Evolutionary conservation across 768 basidiomycete genomes (phyloP), one percentile per base, ranked within the genome.

Genomic region (Suillus plorans): DNA sequence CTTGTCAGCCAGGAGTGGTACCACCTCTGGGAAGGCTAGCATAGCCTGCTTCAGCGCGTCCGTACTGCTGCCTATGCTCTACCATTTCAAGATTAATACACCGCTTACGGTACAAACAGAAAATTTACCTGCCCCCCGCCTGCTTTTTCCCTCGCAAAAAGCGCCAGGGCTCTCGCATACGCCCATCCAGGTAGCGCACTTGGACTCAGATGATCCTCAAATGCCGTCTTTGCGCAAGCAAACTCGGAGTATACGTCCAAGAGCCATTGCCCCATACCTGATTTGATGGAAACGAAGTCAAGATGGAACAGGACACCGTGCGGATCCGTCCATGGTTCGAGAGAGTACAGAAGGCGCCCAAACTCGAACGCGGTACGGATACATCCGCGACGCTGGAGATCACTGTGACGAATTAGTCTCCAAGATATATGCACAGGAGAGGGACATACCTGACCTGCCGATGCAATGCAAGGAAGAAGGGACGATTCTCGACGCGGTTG

Each of bases 341-440:
- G 82, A 10, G 89, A 86, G 64, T 91, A 89, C 60, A 98, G 79
- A 2, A 98, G 82, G n/a, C 91, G 85, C 0, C 93, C 88, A 70
- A 95, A 95, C 72, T 97, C 95, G 75, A 97, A 97, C 0, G 94
- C 87, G 0, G 97, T 95, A 20, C 94, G 85, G 61, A 89, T 85
- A 69, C 94, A 94, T 0, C 97, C 97, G 47, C 97, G 81, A n/a
- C 94, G 86, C 64, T 92, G 89, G 5, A 97, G 81, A 68, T 96
- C 91, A 10, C 92, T 95, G 68, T 28, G 62, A 55, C 61, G 34
- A 63, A 10, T 42, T 52, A 49, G 44, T 44, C 22, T 44, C 28
- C 34, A 65, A 42, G 9, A 18, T 9, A 18, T 36, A 31, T 8
- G 28, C 34, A 64, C 9, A 64, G 16, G 42, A 49, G 28, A 36